phyloP scores from a whole-genome alignment of 179 eudicot genomes.

The Gypsophila paniculata region DNA sequence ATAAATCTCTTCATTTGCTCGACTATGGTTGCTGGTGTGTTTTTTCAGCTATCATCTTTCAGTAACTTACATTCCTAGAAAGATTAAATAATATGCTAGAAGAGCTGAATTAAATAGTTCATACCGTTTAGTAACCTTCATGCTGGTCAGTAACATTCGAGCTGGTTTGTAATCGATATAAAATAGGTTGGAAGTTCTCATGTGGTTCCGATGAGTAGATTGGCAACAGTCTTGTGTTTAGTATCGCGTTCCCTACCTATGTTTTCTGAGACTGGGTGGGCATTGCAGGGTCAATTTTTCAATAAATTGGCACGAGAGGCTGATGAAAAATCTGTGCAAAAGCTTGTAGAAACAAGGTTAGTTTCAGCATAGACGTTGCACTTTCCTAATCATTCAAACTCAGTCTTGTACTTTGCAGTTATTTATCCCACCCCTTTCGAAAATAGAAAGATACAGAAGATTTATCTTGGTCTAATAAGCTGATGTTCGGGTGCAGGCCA shows the following conservation, averaged over 20 bases:
- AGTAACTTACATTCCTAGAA: background rate
- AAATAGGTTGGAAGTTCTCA: too few relatives aligned
- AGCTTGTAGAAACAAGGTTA: conserved; percentile 49
- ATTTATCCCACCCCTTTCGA: background rate
- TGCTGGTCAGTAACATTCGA: too few relatives aligned
- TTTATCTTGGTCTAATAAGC: background rate
- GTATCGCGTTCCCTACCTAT: background rate
- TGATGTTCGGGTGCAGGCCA: conserved; percentile 16
- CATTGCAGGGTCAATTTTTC: conserved; percentile 58
- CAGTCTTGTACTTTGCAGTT: background rate
- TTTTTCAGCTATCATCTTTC: too few relatives aligned
- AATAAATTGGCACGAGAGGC: conserved; percentile 59
- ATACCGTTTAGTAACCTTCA: too few relatives aligned
- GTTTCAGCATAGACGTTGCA: background rate
- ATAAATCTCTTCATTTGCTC: too few relatives aligned
- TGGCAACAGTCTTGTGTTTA: too few relatives aligned
- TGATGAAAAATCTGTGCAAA: conserved; percentile 55
- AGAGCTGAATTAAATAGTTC: too few relatives aligned
- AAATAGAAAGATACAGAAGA: background rate
- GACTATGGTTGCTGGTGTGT: too few relatives aligned
- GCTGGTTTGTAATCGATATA: too few relatives aligned
- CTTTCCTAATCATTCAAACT: conserved; percentile 4
- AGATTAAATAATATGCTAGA: too few relatives aligned
- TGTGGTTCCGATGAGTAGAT: too few relatives aligned
- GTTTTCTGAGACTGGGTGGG: conserved; percentile 14